Evolutionary conservation across 208 protist genomes (phyloP).

Genomic region (Leishmania lainsoni): DNA sequence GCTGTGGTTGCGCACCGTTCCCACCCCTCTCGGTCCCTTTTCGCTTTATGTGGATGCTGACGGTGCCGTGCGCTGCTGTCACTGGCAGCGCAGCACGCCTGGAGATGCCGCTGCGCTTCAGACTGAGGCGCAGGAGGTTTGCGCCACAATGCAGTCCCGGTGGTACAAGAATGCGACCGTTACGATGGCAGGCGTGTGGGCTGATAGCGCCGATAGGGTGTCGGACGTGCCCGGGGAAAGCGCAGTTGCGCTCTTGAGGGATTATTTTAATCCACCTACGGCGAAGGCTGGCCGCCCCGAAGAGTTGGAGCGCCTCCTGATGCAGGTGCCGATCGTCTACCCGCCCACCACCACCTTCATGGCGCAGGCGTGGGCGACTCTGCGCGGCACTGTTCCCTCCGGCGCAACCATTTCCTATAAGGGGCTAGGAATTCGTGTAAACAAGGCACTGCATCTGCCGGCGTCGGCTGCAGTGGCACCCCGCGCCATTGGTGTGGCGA

Average conservation of each 20-base stretch:
- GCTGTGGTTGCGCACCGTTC: conserved; percentile 45
- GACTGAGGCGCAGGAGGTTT: conserved; percentile 30
- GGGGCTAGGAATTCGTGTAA: conserved; percentile 38
- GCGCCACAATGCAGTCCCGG: conserved; percentile 21
- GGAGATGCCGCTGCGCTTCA: conserved; percentile 14
- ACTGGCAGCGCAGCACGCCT: conserved; percentile 36
- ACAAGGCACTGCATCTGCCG: conserved; percentile 5
- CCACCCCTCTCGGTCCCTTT: conserved; percentile 56
- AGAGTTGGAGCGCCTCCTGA: conserved; percentile 40
- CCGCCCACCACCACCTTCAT: conserved; percentile 46
- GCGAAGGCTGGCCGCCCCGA: conserved; percentile 11
- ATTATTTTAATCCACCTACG: conserved; percentile 43
- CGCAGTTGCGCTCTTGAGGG: conserved; percentile 33
- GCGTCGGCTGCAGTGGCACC: conserved; percentile 10
- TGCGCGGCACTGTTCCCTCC: conserved; percentile 44
- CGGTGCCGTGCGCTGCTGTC: conserved; percentile 58
- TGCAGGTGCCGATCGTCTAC: conserved; percentile 37
- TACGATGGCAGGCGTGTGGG: conserved; percentile 3
- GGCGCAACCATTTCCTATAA: conserved; percentile 57
- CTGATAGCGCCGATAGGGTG: not conserved
- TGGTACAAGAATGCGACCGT: conserved; percentile 30
- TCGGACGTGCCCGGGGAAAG: conserved; percentile 15
- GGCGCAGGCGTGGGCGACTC: conserved; percentile 43
- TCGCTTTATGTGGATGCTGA: conserved; percentile 55
- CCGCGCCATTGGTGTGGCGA: conserved; percentile 66